Evolutionary conservation across 2,329 filamentous ascomycete genomes (phyloP), one percentile per base, ranked within the genome.

Genomic region (Colletotrichum gloeosporioides): DNA sequence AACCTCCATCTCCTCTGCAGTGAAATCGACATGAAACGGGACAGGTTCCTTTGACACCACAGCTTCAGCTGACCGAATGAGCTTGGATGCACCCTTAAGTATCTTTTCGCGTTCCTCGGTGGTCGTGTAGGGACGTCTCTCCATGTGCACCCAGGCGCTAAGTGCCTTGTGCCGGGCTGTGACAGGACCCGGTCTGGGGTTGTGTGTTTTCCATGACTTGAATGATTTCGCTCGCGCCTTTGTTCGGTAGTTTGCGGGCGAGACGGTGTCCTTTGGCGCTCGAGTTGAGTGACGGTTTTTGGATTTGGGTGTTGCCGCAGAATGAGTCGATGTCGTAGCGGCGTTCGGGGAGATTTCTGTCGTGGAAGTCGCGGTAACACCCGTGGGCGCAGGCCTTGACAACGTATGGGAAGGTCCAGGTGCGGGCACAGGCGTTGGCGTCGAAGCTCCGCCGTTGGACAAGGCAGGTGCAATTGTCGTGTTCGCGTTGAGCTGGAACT

Each of bases 11-110:
- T 90, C 89, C 1, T 84, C 80, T 0, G 76, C 59, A 0, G 83
- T 82, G 57, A 90, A 89, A 78, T 90, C 89, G 8, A 89, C 87
- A 76, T 90, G 89, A 22, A 88, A 84, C 0, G 79, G 76, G 4
- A 76, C 5, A n/a, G 62, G 36, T 27, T 18, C 2, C 62, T 34
- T 4, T 79, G 79, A 7, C 34, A 32, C 18, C 15, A 22, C 18
- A 79, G 75, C 4, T 59, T 65, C 13, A 27, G 18, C 8, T 61
- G 32, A n/a, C 66, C 59, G 16, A 77, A 79, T 44, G 6, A 80
- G 62, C 22, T 71, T 69, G 6, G 77, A 76, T 8, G 76, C 70
- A 4, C 79, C 78, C 2, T 65, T 76, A 9, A 80, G 4, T 1
- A 83, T 72, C 1, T 64, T 75, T 2, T 75, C 32, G 36, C 80